Base-by-base conservation (phyloP, 805 yeast species). In the Tetrapisispora namnaoensis region DNA sequence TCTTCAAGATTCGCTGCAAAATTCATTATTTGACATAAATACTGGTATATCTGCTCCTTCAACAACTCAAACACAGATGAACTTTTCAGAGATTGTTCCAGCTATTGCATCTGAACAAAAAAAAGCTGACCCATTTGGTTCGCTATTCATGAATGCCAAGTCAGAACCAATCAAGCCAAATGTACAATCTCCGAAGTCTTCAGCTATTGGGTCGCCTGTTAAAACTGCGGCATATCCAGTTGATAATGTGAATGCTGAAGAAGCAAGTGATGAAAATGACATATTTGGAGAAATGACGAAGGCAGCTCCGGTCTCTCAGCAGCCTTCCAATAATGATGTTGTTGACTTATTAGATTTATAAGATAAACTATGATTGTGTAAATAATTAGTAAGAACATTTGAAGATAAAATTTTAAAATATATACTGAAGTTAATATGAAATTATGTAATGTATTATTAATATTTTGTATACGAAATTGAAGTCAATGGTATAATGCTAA, bases 71-170 rank as follows among this genome's bases (percentile, higher is more conserved):
- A 16, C 47, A n/a, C 35, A 27, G 18, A n/a, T 17, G 20, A 21
- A 6, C 14, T 22, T 34, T 4, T 58, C 43, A 21, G 53, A 48
- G 2, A 54, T 63, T 40, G 54, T 66, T 16, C 60, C 71, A 4
- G 69, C 70, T 4, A 63, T 75, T 16, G 65, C 72, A 3, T 49
- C 61, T 13, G 61, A 72, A 10, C 60, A 74, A 10, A 69, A 74
- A 47, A 71, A 70, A 47, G 72, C 70, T 51, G 93, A 85, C 60
- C 84, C 90, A 0, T 85, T 85, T 65, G 82, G 90, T 22, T 79
- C 85, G 3, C 70, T 85, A 53, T 80, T 85, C 57, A 70, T 78
- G 9, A 67, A 78, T 27, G 95, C 95, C 7, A 80, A 83, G 59
- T 67, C 45, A 10, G 43, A 37, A 36, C 50, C 54, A 30, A 54